Base-by-base conservation (phyloP, 2,329 filamentous ascomycete species). In the Blastomyces silverae region DNA sequence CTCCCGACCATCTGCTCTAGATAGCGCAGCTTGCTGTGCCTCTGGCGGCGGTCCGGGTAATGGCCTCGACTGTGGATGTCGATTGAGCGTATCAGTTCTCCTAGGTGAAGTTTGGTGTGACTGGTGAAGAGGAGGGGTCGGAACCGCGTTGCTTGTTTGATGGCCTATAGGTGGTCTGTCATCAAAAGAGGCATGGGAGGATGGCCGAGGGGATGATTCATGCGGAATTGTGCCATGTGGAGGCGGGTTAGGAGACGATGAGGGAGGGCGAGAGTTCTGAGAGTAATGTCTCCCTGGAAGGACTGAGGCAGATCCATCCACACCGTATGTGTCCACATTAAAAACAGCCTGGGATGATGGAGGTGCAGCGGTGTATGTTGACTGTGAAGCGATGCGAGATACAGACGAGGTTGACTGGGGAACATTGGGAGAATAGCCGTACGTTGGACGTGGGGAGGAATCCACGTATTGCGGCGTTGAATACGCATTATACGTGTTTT, bases 51-150 rank as follows among this genome's bases (percentile, higher is more conserved):
- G 81, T 0, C 83, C 83, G 1, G 85, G 85, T n/a, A 87, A 77
- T 44, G 85, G 85, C 31, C 85, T 78, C 10, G 82, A 74, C 59
- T 84, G 81, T 8, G 83, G 84, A 72, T 87, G 84, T 63, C 84
- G 81, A 28, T 79, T 82, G 8, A 82, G 70, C 0, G 84, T 84
- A 67, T 82, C 80, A 1, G 79, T 80, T 67, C 82, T 78, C 64
- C 81, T 78, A 20, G 82, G 82, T 0, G 79, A 80, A 66, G 82
- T 76, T 34, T 79, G 78, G 1, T 81, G 78, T 37, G 76, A 77
- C n/a, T 83, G 81, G 48, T 82, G 81, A 55, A 80, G 79, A 13
- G 83, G 80, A 4, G 84, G 82, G 1, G 76, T 75, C 69, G 80
- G 70, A 69, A 81, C 66, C 70, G 80, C 70, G 69, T 78, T 73